A percentile compares a stretch with the other conserved stretches of the same genome.
phyloP scores from a whole-genome alignment of 2,329 filamentous ascomycete species.

The Colletotrichum caudatum region DNA sequence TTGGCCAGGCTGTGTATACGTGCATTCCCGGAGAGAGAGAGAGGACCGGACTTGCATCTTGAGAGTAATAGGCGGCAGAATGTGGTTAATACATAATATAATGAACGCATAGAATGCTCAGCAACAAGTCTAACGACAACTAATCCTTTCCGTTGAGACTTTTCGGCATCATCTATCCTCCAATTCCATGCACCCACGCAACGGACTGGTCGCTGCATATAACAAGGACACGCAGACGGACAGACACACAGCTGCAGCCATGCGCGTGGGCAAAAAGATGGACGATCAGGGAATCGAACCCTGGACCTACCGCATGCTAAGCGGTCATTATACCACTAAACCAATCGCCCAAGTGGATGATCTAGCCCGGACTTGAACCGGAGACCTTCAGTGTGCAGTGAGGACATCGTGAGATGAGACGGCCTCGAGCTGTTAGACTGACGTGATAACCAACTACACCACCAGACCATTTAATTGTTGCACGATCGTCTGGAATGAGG shows the following conservation, averaged over 20 bases:
- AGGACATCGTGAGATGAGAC: too few relatives aligned
- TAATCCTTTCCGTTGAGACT: too few relatives aligned
- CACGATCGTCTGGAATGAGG: rapidly evolving
- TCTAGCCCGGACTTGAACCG: constrained; percentile 41
- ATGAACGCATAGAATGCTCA: background rate
- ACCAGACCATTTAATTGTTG: constrained; percentile 39
- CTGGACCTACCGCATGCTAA: constrained; percentile 25
- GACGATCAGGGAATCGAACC: constrained; percentile 22
- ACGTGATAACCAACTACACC: constrained; percentile 62
- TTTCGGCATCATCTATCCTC: too few relatives aligned
- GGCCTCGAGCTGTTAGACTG: constrained; percentile 54
- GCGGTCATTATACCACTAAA: constrained; percentile 26
- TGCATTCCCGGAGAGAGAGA: background rate
- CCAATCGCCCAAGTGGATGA: constrained; percentile 22
- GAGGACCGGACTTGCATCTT: background rate
- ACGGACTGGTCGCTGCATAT: too few relatives aligned
- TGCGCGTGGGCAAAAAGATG: background rate
- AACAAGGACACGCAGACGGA: too few relatives aligned
- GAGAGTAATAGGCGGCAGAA: too few relatives aligned
- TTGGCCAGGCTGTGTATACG: too few relatives aligned
- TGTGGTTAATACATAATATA: background rate
- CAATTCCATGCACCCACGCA: too few relatives aligned
- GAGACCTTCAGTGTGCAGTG: constrained; percentile 37
- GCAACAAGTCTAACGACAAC: too few relatives aligned
- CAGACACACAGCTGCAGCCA: background rate